Conservation (phyloP, 2,329 filamentous ascomycete species). For the Thielaviopsis populi region DNA sequence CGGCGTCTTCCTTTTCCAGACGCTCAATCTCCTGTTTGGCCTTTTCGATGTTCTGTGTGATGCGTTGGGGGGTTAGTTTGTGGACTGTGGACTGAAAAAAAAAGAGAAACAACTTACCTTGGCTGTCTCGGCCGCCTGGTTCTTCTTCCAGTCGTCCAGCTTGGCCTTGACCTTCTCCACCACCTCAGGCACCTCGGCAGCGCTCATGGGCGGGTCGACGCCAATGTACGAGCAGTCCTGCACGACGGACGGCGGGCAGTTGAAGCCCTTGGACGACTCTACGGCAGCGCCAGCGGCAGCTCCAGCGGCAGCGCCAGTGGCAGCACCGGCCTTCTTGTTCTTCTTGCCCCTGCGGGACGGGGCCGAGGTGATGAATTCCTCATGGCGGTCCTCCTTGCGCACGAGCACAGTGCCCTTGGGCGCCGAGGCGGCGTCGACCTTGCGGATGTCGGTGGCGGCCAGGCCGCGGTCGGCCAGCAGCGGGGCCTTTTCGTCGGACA, state of each 20-base stretch:
- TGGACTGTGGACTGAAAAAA: no score
- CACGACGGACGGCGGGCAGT: constrained; percentile 77
- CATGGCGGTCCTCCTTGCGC: constrained; percentile 76
- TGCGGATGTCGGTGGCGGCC: constrained; percentile 64
- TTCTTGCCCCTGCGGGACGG: constrained; percentile 82
- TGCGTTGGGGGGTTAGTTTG: constrained; percentile 21
- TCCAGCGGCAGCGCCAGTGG: constrained; percentile 32
- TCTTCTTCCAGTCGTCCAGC: constrained; percentile 76
- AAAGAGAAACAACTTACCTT: constrained; percentile 44
- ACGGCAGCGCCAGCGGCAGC: constrained; percentile 27
- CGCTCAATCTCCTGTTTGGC: constrained; percentile 90
- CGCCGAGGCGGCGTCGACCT: constrained; percentile 57
- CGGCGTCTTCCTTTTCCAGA: constrained; percentile 48
- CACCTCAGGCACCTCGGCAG: constrained; percentile 62
- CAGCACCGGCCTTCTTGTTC: constrained; percentile 44
- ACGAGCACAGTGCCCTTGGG: constrained; percentile 67
- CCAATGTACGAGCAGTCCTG: constrained; percentile 76
- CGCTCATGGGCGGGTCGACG: constrained; percentile 75
- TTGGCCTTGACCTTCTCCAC: constrained; percentile 88
- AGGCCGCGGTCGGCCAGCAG: constrained; percentile 55
- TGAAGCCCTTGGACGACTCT: constrained; percentile 48
- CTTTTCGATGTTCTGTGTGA: constrained; percentile 75
- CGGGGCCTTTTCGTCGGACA: constrained; percentile 48
- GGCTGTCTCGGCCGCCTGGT: constrained; percentile 80
- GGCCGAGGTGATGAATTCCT: constrained; percentile 61